Conservation (phyloP, 352 stramenopile genomes). For the Phytophthora cactorum region DNA sequence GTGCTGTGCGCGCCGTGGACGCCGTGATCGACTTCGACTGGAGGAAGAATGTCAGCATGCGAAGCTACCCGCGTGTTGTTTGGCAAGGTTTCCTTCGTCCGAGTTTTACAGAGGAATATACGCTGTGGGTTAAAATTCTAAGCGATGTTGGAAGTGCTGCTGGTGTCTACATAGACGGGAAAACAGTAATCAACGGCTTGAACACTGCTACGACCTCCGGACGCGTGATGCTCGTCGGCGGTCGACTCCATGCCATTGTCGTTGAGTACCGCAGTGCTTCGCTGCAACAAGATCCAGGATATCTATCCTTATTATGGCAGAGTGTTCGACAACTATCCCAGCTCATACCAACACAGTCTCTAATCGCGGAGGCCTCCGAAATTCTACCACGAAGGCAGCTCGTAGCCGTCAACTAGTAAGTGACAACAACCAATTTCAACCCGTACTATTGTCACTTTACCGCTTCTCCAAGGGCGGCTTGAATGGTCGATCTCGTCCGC, state of each 20-base stretch:
- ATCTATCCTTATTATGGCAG: slow-evolving; percentile 26
- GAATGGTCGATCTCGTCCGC: slow-evolving; percentile 78
- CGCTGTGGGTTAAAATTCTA: slow-evolving; percentile 35
- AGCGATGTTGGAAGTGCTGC: slow-evolving; percentile 20
- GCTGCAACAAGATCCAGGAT: slow-evolving; percentile 16
- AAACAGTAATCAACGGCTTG: slow-evolving; percentile 46
- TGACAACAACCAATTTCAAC: not conserved
- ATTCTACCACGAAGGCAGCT: slow-evolving; percentile 32
- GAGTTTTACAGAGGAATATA: slow-evolving; percentile 51
- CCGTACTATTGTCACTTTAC: slow-evolving; percentile 1
- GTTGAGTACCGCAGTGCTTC: slow-evolving; percentile 53
- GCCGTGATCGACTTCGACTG: slow-evolving; percentile 50
- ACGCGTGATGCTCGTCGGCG: slow-evolving; percentile 30
- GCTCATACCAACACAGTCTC: slow-evolving; percentile 21
- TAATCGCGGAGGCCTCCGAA: slow-evolving; percentile 27
- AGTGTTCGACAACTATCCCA: slow-evolving; percentile 21
- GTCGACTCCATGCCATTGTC: slow-evolving; percentile 45
- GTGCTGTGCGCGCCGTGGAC: slow-evolving; percentile 39
- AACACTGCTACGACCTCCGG: slow-evolving; percentile 30
- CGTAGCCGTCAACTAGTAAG: slow-evolving; percentile 21
- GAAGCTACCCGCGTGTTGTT: slow-evolving; percentile 47
- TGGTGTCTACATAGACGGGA: slow-evolving; percentile 43
- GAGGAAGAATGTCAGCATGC: slow-evolving; percentile 43
- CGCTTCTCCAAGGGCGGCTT: slow-evolving; percentile 37
- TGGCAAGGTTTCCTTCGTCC: slow-evolving; percentile 57